Evolutionary conservation across 106 monocot genomes (phyloP).

Genomic region (Cymbidium sinense): DNA sequence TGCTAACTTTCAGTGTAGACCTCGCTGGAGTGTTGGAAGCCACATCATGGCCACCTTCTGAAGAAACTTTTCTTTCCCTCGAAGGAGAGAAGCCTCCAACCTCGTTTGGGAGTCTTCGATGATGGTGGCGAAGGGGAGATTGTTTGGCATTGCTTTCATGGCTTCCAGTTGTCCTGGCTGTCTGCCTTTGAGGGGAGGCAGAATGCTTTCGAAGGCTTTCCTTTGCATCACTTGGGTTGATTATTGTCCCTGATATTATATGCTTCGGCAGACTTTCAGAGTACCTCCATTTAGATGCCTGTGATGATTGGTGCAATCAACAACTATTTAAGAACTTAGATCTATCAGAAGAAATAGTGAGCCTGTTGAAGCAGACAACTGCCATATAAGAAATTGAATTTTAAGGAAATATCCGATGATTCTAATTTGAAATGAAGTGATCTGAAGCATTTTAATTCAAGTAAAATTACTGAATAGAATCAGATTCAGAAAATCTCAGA

Average conservation of each 20-base stretch:
- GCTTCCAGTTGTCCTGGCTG: constrained; percentile 12
- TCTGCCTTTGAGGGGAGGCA: constrained; percentile 11
- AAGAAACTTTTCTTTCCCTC: constrained; percentile 28
- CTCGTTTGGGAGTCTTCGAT: constrained; percentile 21
- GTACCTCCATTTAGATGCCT: background rate
- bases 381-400: background rate
- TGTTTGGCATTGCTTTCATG: constrained; percentile 33
- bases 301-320: background rate
- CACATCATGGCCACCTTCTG: constrained; percentile 23
- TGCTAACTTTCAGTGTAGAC: constrained; percentile 20
- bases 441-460: background rate
- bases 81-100: constrained; percentile 22
- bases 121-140: constrained; percentile 56
- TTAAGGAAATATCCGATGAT: background rate
- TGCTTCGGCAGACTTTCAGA: background rate
- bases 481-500: too few relatives aligned
- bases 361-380: too few relatives aligned
- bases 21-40: constrained; percentile 25
- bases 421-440: background rate
- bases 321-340: background rate
- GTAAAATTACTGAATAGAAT: background rate
- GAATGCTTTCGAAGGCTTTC: background rate
- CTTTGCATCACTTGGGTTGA: background rate
- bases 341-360: too few relatives aligned
- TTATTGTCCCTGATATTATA: background rate